Base-by-base conservation (phyloP, 257 asterid genomes). In the Salvia rosmarinus region DNA sequence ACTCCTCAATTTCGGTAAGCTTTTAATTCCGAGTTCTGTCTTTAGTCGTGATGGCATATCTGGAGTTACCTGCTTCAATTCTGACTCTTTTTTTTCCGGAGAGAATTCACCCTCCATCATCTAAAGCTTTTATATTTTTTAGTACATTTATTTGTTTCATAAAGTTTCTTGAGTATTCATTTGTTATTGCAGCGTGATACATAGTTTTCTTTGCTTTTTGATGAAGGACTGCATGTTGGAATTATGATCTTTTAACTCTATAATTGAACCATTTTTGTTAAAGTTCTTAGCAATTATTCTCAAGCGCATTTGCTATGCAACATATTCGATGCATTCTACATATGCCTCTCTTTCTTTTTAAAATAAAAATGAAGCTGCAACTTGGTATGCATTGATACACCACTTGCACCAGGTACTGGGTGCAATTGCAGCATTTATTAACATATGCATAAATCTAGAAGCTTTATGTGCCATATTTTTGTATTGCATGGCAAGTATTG, bases 1-100 rank as follows among this genome's bases (percentile, higher is more conserved):
- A 88, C 82, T 74, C 90, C 64, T 85, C 94, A 52, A 68, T 91
- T 71, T 66, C 88, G 76, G 99, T 51, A 85, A 83, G 88, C 83
- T 80, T 57, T 68, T 20, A 46, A 73, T 68, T 70, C 64, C 21
- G 55, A 59, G n/a, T 75, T 9, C 62, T 13, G 51, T 55, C 72
- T 71, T 58, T 21, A 44, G 13, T 57, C 43, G 6, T 68, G 16
- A 25, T 73, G 62, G 56, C 64, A 39, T 25, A 44, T 68, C 60
- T 25, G 46, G 9, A 46, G 63, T 60, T 72, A 19, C n/a, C 8
- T 20, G 43, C 30, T 51, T 9, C 28, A 46, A 28, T 59, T 11
- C 37, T 20, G 44, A 2, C 65, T 66, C 42, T 40, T 55, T 43
- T 47, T 62, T 46, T 55, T 57, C 35, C 3, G 9, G 9, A 16